Evolutionary conservation across 2,329 filamentous ascomycete species (phyloP).

Genomic region (Talaromyces islandicus): DNA sequence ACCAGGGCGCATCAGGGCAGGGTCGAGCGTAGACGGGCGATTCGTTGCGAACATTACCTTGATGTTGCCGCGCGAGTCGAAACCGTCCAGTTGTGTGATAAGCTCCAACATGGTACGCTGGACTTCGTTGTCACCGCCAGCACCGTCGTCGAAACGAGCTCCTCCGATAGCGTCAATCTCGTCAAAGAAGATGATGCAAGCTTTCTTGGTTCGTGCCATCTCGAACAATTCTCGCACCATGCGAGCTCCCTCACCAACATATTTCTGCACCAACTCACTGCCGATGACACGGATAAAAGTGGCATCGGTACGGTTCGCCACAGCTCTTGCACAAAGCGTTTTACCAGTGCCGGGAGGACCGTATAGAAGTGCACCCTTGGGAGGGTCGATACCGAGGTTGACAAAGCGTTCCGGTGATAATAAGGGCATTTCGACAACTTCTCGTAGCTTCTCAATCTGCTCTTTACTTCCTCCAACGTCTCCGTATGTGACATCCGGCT

Average conservation of each 20-base stretch:
- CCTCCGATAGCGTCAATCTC: constrained; percentile 96
- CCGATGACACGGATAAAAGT: constrained; percentile 99
- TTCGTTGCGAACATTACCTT: constrained; percentile 99
- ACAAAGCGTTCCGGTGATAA: constrained; percentile 96
- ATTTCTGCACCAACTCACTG: constrained; percentile 96
- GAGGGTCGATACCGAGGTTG: constrained; percentile 96
- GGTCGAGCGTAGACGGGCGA: constrained; percentile 88
- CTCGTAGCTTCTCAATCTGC: constrained; percentile 97
- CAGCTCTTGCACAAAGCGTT: constrained; percentile 93
- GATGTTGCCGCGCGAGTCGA: constrained; percentile 95
- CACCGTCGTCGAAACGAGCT: constrained; percentile 92
- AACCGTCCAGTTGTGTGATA: constrained; percentile 93
- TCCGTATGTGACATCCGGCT: constrained; percentile 97
- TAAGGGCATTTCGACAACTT: constrained; percentile 97
- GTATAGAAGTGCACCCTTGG: constrained; percentile 94
- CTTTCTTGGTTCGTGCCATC: constrained; percentile 99
- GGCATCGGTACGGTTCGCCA: constrained; percentile 95
- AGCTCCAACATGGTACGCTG: constrained; percentile 97
- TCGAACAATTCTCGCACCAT: constrained; percentile 99
- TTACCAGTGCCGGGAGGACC: constrained; percentile 98
- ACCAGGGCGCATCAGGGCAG: constrained; percentile 93
- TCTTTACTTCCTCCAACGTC: constrained; percentile 99
- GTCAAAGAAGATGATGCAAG: constrained; percentile 99
- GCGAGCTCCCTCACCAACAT: constrained; percentile 93
- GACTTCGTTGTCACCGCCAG: constrained; percentile 94